phyloP scores from a whole-genome alignment of 306 rosid genomes.

The Dalbergia cochinchinensis region DNA sequence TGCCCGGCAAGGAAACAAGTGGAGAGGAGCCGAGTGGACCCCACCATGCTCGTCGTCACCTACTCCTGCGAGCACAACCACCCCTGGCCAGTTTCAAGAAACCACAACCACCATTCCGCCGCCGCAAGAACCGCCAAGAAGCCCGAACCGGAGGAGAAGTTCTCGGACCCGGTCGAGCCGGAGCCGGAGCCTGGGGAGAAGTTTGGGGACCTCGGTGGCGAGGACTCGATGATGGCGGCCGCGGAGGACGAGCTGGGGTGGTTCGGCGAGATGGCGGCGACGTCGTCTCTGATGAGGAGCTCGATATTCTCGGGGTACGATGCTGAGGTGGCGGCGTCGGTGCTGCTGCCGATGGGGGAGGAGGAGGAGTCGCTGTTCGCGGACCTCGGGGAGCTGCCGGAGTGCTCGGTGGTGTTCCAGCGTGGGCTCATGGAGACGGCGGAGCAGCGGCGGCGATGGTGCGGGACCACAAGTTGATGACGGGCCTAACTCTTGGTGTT shows the following conservation, averaged over 20 bases:
- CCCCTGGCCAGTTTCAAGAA: slow-evolving; percentile 77
- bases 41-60: slow-evolving; percentile 84
- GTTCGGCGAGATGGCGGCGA: slow-evolving; percentile 74
- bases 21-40: slow-evolving; percentile 85
- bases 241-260: slow-evolving; percentile 72
- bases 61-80: slow-evolving; percentile 94
- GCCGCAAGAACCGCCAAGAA: slow-evolving; percentile 37
- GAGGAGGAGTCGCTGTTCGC: slow-evolving; percentile 91
- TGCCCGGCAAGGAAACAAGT: slow-evolving; percentile 98
- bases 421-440: slow-evolving; percentile 30
- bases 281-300: slow-evolving; percentile 61
- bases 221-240: slow-evolving; percentile 43
- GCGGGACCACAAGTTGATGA: slow-evolving; percentile 65
- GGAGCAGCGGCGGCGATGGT: slow-evolving; percentile 48
- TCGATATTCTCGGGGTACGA: slow-evolving; percentile 59
- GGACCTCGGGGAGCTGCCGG: slow-evolving; percentile 94
- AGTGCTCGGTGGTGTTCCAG: slow-evolving; percentile 72
- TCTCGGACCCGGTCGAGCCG: slow-evolving; percentile 10
- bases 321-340: slow-evolving; percentile 56
- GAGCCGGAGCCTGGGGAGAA: slow-evolving; percentile 50
- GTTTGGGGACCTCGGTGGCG: slow-evolving; percentile 53
- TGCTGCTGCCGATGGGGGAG: slow-evolving; percentile 79
- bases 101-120: slow-evolving; percentile 44
- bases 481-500: neutral
- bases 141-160: slow-evolving; percentile 27